phyloP scores from a whole-genome alignment of 2,329 filamentous ascomycete genomes.

The Exserohilum turcica region DNA sequence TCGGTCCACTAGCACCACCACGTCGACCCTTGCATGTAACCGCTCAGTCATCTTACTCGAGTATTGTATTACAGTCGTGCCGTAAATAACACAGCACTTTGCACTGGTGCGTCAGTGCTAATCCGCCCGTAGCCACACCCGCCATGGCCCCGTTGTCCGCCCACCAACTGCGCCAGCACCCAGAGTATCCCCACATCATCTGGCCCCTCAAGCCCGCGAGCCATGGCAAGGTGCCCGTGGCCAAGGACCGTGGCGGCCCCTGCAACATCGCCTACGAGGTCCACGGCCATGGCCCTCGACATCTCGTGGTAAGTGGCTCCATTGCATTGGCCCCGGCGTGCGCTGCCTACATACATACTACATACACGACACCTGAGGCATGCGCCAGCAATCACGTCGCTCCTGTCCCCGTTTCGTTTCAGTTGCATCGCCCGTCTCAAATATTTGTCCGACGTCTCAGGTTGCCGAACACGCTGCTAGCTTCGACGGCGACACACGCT shows the following conservation, averaged over 20 bases:
- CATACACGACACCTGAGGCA: constrained; percentile 23
- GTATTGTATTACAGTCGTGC: no score
- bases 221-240: constrained; percentile 67
- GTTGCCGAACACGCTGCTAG: constrained; percentile 19
- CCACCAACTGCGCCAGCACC: constrained; percentile 66
- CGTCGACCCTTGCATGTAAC: no score
- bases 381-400: constrained; percentile 4
- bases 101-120: constrained; percentile 2
- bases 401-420: constrained; percentile 44
- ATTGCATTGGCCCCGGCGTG: constrained; percentile 25
- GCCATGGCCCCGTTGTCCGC: constrained; percentile 52
- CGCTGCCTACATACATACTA: no score
- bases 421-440: constrained; percentile 45
- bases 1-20: no score
- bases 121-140: constrained; percentile 8
- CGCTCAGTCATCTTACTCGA: no score
- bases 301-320: constrained; percentile 68
- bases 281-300: constrained; percentile 73
- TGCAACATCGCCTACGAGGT: constrained; percentile 79
- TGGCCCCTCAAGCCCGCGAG: constrained; percentile 72
- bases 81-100: no score
- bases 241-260: constrained; percentile 73
- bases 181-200: constrained; percentile 68
- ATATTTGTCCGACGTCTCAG: constrained; percentile 33
- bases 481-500: constrained; percentile 2